Evolutionary conservation across 2,329 filamentous ascomycete species (phyloP), one percentile per base, ranked within the genome.

Genomic region (Fusarium incarnatum): DNA sequence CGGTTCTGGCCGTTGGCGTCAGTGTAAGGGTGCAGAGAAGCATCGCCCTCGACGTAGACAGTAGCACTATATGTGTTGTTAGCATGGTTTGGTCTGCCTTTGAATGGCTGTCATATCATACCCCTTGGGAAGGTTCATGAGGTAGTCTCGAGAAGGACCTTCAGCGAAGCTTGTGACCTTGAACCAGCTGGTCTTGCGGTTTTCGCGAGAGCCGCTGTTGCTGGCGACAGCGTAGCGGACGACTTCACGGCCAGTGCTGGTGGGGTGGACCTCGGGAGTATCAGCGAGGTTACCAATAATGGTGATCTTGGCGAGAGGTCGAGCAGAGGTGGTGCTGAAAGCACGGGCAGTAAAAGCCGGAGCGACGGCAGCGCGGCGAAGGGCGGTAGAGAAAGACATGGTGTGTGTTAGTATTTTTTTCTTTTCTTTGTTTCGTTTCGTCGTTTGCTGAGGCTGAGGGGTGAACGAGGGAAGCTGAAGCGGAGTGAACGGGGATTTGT

Each of bases 171-270:
- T 89, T 34, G 89, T 85, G 58, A 98, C 85, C 61, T 86, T 87
- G 86, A 97, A 98, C 92, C 92, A 98, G 85, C 91, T 96, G 30
- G 92, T 93, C 78, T 89, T 87, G 77, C 89, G 86, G 81, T 93
- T 92, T 18, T 95, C 91, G 71, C 82, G 84, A 66, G 85, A 82
- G 16, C 94, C 94, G 64, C 79, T 80, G 79, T 84, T 90, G 75
- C 89, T 92, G 54, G 89, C 94, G 68, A 99, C 83, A 7, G 89
- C 83, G 79, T 97, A 98, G 75, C 87, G 88, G 77, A 98, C 78
- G 62, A 97, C 77, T 70, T 97, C 92, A 69, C 86, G 86, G 62
- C 94, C 94, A 55, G 84, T 90, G 75, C 88, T 87, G 49, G 92
- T 93, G 63, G 89, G 80, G 40, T 87, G 85, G 72, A 94, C 76